Conservation (phyloP, 768 basidiomycete species). For the Cystobasidium tubakii region DNA sequence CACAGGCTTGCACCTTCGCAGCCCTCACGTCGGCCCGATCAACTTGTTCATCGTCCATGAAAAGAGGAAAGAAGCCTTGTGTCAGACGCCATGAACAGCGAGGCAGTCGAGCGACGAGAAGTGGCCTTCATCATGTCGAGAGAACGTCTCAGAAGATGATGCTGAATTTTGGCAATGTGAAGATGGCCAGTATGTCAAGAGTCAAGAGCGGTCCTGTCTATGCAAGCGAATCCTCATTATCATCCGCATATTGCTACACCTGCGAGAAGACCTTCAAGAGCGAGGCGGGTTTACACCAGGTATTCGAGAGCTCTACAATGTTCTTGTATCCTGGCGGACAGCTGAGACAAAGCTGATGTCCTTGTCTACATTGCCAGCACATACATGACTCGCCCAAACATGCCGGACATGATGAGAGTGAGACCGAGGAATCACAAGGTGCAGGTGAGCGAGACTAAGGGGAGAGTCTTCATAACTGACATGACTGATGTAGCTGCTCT, state of each 20-base stretch:
- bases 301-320: neutral
- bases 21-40: neutral
- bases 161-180: neutral
- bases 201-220: neutral
- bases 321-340: no score
- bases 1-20: no score
- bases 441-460: no score
- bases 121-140: neutral
- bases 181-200: neutral
- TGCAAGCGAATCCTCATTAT: neutral
- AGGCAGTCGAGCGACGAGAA: neutral
- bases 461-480: no score
- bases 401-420: neutral
- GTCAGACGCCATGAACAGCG: neutral
- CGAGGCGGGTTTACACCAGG: neutral
- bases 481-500: no score
- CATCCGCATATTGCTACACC: neutral
- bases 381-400: neutral
- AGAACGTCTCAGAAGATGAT: neutral
- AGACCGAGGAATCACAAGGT: neutral
- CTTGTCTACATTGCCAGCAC: neutral
- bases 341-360: no score
- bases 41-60: neutral
- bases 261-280: neutral
- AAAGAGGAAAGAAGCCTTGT: neutral